Base-by-base conservation (phyloP, 768 basidiomycete genomes). In the Cystobasidium tubakii region DNA sequence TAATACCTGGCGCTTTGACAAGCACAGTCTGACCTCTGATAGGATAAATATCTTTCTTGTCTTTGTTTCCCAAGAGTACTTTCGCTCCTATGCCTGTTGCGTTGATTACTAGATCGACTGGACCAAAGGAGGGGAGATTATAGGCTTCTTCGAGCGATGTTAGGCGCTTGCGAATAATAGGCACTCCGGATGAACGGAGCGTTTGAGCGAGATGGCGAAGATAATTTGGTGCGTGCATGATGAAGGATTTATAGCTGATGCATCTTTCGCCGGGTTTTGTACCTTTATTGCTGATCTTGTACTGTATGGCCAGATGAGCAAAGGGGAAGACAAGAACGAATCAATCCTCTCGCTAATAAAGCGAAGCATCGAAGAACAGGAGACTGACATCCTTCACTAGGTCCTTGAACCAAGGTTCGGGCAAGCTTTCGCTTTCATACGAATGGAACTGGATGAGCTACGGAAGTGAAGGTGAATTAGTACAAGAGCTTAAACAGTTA, bases 11-110 rank as follows among this genome's bases (percentile, higher is more conserved):
- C 1, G 66, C 70, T 23, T 46, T 36, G 3, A 75, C 71, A 29
- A 75, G 60, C 10, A 75, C 57, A 10, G 74, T 72, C 33, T 75
- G 74, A 23, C 74, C 74, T 75, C 66, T 31, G 29, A 75, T 75
- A 31, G 74, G 74, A 60, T 71, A 71, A 46, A 74, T 34, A 25
- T 42, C 71, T 27, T 55, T 62, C 3, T 19, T 43, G 31, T 70
- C 74, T 62, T 53, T 43, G 17, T 57, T 55, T 17, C 74, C 74
- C 4, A 75, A 46, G 7, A 75, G 39, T 12, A 66, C 27, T n/a
- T 44, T 29, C 23, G 74, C 74, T 21, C 74, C 74, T n/a, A 75
- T 55, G 1, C 67, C 74, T 23, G 55, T 53, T 33, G 67, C 66
- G 25, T 75, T 75, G 27, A 75, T 62, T 21, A 75, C 74, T 4